These are phyloP conservation scores for Chrysanthemum seticuspe DNA, from an alignment of 129 eudicot genomes.

Conservation along the genomic window DNA sequence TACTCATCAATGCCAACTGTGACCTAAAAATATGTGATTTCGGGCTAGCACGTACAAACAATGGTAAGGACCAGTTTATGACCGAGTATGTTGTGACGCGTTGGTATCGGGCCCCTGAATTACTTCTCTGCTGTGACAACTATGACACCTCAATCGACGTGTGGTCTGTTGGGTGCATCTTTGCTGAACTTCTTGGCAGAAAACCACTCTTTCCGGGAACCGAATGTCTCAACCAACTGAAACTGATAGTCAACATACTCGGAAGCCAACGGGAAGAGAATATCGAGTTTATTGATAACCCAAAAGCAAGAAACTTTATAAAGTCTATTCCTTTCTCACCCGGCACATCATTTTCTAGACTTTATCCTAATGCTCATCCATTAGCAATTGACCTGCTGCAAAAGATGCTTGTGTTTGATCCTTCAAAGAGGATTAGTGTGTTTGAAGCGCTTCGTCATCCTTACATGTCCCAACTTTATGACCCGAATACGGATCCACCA, in stretches of 20 bases:
- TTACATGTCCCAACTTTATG: constrained; percentile 75
- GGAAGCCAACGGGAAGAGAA: constrained; percentile 69
- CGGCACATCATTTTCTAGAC: constrained; percentile 55
- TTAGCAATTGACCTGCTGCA: constrained; percentile 68
- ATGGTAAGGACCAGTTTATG: constrained; percentile 68
- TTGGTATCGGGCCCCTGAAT: constrained; percentile 84
- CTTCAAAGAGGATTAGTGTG: constrained; percentile 72
- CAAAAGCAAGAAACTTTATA: constrained; percentile 70
- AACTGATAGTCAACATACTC: constrained; percentile 63
- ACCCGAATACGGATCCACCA: constrained; percentile 68
- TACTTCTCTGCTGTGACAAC: constrained; percentile 79
- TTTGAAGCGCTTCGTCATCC: constrained; percentile 78
- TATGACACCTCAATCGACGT: constrained; percentile 76
- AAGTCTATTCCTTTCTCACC: constrained; percentile 68
- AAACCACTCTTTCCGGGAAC: constrained; percentile 81
- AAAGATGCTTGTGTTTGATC: constrained; percentile 77
- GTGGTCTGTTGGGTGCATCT: constrained; percentile 92
- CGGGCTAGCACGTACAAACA: constrained; percentile 69
- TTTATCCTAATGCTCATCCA: constrained; percentile 67
- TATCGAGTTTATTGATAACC: constrained; percentile 69
- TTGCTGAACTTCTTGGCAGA: constrained; percentile 80
- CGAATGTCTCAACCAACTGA: constrained; percentile 79
- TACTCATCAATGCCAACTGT: constrained; percentile 66
- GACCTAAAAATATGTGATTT: constrained; percentile 74
- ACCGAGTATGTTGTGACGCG: constrained; percentile 78